These are phyloP conservation scores for Bipolaris cookei DNA, from an alignment of 2,329 filamentous ascomycete genomes.

Conservation along the genomic window DNA sequence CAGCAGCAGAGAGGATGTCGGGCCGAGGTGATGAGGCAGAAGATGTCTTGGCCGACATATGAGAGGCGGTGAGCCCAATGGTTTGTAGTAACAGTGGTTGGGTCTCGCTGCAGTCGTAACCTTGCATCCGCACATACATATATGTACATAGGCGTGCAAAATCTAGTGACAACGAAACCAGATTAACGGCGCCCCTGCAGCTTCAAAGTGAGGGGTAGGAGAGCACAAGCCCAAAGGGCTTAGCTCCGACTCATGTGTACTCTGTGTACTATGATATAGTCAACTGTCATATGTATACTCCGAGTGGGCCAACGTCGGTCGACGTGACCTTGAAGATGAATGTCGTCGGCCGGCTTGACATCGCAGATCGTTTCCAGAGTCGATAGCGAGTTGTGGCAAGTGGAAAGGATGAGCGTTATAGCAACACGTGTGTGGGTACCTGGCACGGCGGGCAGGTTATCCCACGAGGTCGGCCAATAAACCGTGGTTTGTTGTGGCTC, in stretches of 20 bases:
- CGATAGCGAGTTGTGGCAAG: not conserved
- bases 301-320: not conserved
- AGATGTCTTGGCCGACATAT: not conserved
- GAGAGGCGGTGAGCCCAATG: not conserved
- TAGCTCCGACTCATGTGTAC: not conserved
- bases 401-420: not conserved
- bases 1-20: not conserved
- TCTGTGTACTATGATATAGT: not conserved
- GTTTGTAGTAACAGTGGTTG: not conserved
- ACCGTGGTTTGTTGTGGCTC: not conserved
- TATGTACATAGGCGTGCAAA: not conserved
- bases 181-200: not conserved
- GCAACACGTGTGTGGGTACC: not conserved
- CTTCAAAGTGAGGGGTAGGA: not conserved
- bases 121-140: not conserved
- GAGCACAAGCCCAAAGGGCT: not conserved
- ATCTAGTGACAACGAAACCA: not conserved
- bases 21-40: not conserved
- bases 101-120: not conserved
- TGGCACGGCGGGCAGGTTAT: not conserved
- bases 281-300: not conserved
- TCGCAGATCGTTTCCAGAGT: not conserved
- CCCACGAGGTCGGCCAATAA: not conserved
- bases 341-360: not conserved
- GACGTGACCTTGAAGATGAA: slow-evolving; percentile 1